A percentile compares a stretch with the other conserved stretches of the same genome.
phyloP scores from a whole-genome alignment of 2,329 filamentous ascomycete species.

The Penicillium capsulatum region DNA sequence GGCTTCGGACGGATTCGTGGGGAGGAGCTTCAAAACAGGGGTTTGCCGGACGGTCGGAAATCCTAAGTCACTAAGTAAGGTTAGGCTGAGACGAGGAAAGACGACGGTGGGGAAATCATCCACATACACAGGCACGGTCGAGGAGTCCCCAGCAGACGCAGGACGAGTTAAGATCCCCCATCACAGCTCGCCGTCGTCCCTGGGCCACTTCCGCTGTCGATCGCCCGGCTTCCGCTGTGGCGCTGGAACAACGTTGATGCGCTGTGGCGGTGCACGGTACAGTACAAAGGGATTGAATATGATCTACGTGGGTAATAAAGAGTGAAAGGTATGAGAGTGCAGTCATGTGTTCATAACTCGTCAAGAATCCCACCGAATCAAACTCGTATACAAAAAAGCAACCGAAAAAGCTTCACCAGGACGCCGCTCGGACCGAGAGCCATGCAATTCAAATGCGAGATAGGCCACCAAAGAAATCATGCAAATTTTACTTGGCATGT shows the following conservation, averaged over 20 bases:
- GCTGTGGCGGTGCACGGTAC: slow-evolving; percentile 26
- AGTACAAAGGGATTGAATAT: not conserved
- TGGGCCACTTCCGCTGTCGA: slow-evolving; percentile 32
- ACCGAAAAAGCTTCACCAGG: slow-evolving; percentile 1
- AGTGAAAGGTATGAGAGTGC: not conserved
- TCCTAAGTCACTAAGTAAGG: slow-evolving; percentile 5
- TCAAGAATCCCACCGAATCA: not conserved
- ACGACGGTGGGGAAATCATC: not conserved
- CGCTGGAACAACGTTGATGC: slow-evolving; percentile 30
- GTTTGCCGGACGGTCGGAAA: slow-evolving; percentile 11
- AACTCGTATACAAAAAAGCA: slow-evolving; percentile 1
- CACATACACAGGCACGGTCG: slow-evolving; percentile 6
- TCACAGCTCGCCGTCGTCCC: slow-evolving; percentile 13
- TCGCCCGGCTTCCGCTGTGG: slow-evolving; percentile 26
- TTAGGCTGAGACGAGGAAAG: not conserved
- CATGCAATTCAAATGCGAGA: slow-evolving; percentile 10
- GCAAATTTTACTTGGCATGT: slow-evolving; percentile 1
- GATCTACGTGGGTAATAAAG: no score
- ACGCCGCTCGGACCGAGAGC: slow-evolving; percentile 8
- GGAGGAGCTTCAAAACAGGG: slow-evolving; percentile 17
- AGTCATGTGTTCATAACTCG: slow-evolving; percentile 3
- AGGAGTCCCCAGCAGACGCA: not conserved
- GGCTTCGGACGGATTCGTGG: slow-evolving; percentile 4
- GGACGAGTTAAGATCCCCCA: slow-evolving; percentile 7
- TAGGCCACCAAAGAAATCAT: slow-evolving; percentile 1